Percentiles rank a stretch among this genome's conserved stretches.
These are phyloP conservation scores for Phallus indusiatus DNA, from an alignment of 768 basidiomycete species.

Conservation along the genomic window DNA sequence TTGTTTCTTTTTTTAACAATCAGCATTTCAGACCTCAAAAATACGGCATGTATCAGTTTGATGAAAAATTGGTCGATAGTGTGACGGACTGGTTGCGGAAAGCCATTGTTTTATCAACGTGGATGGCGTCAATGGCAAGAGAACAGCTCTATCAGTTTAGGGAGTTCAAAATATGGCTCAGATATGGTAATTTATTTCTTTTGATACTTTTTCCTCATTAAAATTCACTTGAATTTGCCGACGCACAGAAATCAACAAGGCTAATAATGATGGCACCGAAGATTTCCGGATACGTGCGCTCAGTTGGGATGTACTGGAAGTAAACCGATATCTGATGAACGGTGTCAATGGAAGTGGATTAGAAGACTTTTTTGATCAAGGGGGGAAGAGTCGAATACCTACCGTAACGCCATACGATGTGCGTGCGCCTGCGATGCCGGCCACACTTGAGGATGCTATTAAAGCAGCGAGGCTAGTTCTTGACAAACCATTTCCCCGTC, in stretches of 20 bases:
- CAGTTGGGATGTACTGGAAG: conserved; percentile 69
- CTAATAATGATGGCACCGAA: conserved; percentile 34
- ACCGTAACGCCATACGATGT: conserved; percentile 40
- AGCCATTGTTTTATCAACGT: conserved; percentile 54
- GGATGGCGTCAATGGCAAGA: conserved; percentile 59
- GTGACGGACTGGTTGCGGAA: conserved; percentile 45
- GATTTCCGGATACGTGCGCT: conserved; percentile 39
- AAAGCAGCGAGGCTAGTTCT: conserved; percentile 40
- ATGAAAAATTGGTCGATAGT: conserved; percentile 36
- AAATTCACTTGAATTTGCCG: background rate
- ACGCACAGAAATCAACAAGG: conserved; percentile 35
- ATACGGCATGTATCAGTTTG: conserved; percentile 47
- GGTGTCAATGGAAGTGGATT: conserved; percentile 60
- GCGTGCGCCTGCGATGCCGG: conserved; percentile 31
- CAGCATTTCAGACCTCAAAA: conserved; percentile 38
- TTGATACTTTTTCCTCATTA: conserved; percentile 13
- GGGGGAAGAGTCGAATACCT: conserved; percentile 24
- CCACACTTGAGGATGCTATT: conserved; percentile 32
- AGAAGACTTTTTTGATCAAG: conserved; percentile 63
- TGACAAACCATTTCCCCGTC: conserved; percentile 35
- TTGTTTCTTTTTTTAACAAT: conserved; percentile 5
- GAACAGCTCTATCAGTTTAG: conserved; percentile 63
- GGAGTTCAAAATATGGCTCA: conserved; percentile 72
- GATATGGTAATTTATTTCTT: conserved; percentile 42
- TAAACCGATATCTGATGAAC: conserved; percentile 67